These are phyloP conservation scores for Niebla homalea DNA, from an alignment of 495 filamentous ascomycete genomes.

Conservation along the genomic window DNA sequence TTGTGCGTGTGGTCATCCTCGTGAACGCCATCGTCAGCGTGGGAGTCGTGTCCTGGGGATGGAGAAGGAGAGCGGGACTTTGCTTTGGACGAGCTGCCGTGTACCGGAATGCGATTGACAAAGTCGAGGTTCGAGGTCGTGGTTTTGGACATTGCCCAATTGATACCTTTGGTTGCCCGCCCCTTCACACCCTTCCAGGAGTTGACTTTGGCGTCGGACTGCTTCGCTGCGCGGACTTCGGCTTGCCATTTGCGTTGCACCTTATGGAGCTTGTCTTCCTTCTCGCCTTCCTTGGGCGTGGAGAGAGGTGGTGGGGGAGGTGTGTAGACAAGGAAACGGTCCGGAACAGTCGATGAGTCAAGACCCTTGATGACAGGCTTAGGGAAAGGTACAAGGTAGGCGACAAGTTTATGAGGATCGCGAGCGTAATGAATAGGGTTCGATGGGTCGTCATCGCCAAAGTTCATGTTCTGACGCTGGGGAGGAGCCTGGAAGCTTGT, in stretches of 20 bases:
- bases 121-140: slow-evolving; percentile 26
- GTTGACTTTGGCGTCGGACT: slow-evolving; percentile 19
- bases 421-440: slow-evolving; percentile 19
- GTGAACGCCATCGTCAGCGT: slow-evolving; percentile 14
- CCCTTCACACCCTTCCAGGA: slow-evolving; percentile 30
- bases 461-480: slow-evolving; percentile 1
- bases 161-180: slow-evolving; percentile 23
- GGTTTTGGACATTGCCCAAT: slow-evolving; percentile 21
- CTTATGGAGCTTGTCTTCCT: slow-evolving; percentile 27
- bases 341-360: slow-evolving; percentile 15
- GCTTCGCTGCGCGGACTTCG: slow-evolving; percentile 27
- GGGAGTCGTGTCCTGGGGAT: slow-evolving; percentile 3
- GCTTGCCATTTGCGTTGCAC: slow-evolving; percentile 29
- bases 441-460: slow-evolving; percentile 16
- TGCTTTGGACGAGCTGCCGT: slow-evolving; percentile 1
- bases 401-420: slow-evolving; percentile 24
- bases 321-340: slow-evolving; percentile 29
- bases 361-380: slow-evolving; percentile 19
- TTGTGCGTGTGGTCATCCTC: slow-evolving; percentile 17
- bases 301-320: slow-evolving; percentile 25
- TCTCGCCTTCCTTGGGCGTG: slow-evolving; percentile 23
- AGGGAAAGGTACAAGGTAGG: slow-evolving; percentile 30
- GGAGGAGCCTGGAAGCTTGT: slow-evolving; percentile 1
- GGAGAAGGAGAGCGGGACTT: neutral
- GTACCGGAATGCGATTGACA: slow-evolving; percentile 22